Base-by-base conservation (phyloP, 83 land plant genomes). In the Picea abies region DNA sequence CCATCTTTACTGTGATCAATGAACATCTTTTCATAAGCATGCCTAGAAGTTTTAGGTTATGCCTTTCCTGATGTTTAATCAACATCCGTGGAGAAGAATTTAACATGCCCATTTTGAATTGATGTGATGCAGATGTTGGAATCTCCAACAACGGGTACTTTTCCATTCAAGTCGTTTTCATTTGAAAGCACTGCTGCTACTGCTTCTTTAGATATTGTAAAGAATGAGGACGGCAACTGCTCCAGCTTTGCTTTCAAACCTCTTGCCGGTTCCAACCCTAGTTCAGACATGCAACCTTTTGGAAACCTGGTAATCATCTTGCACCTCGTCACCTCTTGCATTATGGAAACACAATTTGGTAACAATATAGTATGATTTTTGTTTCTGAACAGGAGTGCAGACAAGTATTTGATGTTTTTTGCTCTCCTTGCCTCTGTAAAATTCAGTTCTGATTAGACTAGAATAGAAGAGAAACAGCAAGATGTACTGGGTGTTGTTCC, bases 111-210 rank as follows among this genome's bases (percentile, higher is more conserved):
- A 58, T 58, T 58, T 58, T 47, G 78, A 75, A 75, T 75, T 35
- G 15, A 32, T 32, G 73, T 62, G 39, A 47, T 79, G 85, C 92
- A 91, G 96, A 29, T 84, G 35, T 81, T 94, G 60, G 84, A 91
- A 62, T 94, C 98, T 47, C 96, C 98, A 37, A 96, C 97, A 10
- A 92, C 93, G 37, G 98, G 95, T 66, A 84, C 90, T 19, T 87
- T 91, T 76, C 86, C 85, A n/a, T 64, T 82, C 23, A 85, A 84
- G 60, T 60, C 88, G n/a, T 91, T 89, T 52, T 65, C 88, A 77
- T 85, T 85, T 85, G 85, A 79, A 39, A 85, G 29, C 69, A 84
- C 80, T 35, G 78, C 64, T 69, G 29, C 61, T 56, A 22, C 19
- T 83, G 67, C 63, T 63, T 63, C 62, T 49, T 63, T 37, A 49